These are phyloP conservation scores for Stagonosporopsis chrysanthemi DNA, from an alignment of 2,329 filamentous ascomycete genomes.

Conservation along the genomic window DNA sequence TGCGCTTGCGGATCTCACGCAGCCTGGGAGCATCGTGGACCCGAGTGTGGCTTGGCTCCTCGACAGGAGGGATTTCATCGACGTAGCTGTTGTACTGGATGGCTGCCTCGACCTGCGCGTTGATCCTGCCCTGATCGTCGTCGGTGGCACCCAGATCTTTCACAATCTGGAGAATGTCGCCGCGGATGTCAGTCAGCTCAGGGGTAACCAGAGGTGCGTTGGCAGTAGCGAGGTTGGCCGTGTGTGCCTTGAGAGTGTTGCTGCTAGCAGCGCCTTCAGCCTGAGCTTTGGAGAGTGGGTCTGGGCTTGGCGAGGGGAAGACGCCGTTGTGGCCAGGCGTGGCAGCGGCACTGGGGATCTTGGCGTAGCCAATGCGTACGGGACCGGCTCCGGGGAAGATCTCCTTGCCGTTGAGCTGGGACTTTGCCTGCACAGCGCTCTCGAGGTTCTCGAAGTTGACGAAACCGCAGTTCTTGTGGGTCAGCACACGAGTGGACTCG, in stretches of 20 bases:
- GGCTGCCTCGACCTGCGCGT: slow-evolving; percentile 75
- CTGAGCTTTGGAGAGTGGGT: slow-evolving; percentile 71
- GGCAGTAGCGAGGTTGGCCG: slow-evolving; percentile 54
- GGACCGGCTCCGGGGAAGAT: slow-evolving; percentile 97
- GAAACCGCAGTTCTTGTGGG: slow-evolving; percentile 98
- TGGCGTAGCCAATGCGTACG: slow-evolving; percentile 95
- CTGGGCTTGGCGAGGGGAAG: slow-evolving; percentile 91
- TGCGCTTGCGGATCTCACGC: slow-evolving; percentile 94
- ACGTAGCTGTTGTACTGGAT: slow-evolving; percentile 76
- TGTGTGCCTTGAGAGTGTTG: slow-evolving; percentile 43
- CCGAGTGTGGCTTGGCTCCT: slow-evolving; percentile 86
- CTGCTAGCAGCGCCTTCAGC: slow-evolving; percentile 48
- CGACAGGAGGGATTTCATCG: slow-evolving; percentile 86
- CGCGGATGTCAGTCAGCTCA: slow-evolving; percentile 77
- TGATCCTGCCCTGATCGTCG: slow-evolving; percentile 78
- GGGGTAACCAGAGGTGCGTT: slow-evolving; percentile 70
- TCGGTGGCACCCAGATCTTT: slow-evolving; percentile 85
- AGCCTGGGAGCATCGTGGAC: slow-evolving; percentile 94
- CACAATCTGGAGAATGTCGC: slow-evolving; percentile 85
- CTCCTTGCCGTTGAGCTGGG: slow-evolving; percentile 91
- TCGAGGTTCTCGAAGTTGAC: slow-evolving; percentile 95
- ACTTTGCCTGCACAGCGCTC: slow-evolving; percentile 88
- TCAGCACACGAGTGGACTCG: slow-evolving; percentile 88
- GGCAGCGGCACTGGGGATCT: slow-evolving; percentile 86
- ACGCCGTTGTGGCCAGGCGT: slow-evolving; percentile 87